Base-by-base conservation (phyloP, 371 early-diverging fungal genomes). In the Mucor racemosus region DNA sequence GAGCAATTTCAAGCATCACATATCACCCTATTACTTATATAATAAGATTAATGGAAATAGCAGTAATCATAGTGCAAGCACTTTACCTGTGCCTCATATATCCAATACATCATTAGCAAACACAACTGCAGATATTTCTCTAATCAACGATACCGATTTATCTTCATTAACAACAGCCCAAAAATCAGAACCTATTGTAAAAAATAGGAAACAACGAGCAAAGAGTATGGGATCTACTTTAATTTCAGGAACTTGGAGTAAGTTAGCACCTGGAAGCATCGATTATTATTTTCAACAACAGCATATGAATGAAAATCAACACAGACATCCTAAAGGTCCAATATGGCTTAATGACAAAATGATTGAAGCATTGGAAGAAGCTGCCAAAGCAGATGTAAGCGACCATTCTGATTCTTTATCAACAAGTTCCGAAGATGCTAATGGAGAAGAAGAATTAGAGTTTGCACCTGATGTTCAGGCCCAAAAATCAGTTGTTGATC, bases 301-400 rank as follows among this genome's bases (percentile, higher is more conserved):
- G 58, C 39, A 40, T 48, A 33, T 69, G 67, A 36, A 63, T 56
- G 57, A 70, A 59, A 59, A 50, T 62, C 31, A 64, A 39, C 31
- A 66, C 1, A 14, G 53, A 17, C 66, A 66, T 42, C 60, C 66
- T 13, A 60, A 66, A 21, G 66, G 60, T 0, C 66, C 60, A 1
- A 17, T 60, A 4, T 66, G 66, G 66, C 14, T 60, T 5, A 60
- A 21, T 41, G 41, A 50, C 15, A 40, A 53, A 21, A 53, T 66
- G 34, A 31, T 60, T 38, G 26, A 60, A 1, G 54, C 19, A 9
- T 17, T 66, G n/a, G 36, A 41, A 17, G 21, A 53, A 14, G 33
- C 33, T 1, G 38, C 40, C 0, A 48, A 36, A 7, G 55, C 39
- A 3, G n/a, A 34, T 14, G 34, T 15, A 14, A 59, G 14, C 1